Evolutionary conservation across 345 rosid species (phyloP).

Genomic region (Salix exigua): DNA sequence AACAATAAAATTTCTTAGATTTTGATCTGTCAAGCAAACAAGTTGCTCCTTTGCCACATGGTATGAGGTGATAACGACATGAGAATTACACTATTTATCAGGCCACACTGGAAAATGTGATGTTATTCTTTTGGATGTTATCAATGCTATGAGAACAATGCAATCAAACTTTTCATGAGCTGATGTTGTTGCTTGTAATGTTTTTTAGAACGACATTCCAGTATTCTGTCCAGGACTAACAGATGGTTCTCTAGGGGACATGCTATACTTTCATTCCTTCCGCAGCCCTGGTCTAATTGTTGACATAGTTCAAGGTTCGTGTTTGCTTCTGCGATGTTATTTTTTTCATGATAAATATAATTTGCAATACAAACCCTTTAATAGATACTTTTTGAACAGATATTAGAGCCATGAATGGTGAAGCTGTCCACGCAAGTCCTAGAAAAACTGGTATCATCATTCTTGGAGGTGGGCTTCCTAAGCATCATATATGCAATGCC

Average conservation of each 20-base stretch:
- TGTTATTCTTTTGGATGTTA: background rate
- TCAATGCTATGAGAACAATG: background rate
- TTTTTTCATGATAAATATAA: background rate
- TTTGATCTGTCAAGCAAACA: background rate
- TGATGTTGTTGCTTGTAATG: background rate
- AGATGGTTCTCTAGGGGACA: slow-evolving; percentile 96
- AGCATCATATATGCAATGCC: slow-evolving; percentile 97
- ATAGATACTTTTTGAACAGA: slow-evolving; percentile 35
- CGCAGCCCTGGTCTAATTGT: slow-evolving; percentile 54
- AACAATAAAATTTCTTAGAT: background rate
- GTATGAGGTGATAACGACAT: background rate
- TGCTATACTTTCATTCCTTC: slow-evolving; percentile 85
- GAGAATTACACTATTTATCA: background rate
- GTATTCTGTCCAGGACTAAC: slow-evolving; percentile 92
- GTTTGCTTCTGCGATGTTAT: background rate
- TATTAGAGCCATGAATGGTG: slow-evolving; percentile 73
- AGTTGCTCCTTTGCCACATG: background rate
- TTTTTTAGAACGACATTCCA: slow-evolving; percentile 76
- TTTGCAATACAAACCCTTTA: background rate
- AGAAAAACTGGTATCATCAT: slow-evolving; percentile 85
- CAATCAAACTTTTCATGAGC: background rate
- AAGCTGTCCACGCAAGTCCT: slow-evolving; percentile 77
- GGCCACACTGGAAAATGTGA: background rate
- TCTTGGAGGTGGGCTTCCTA: slow-evolving; percentile 90
- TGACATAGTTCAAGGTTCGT: slow-evolving; percentile 69